Percentiles rank a stretch among this genome's conserved stretches.
Evolutionary conservation across 2,329 filamentous ascomycete genomes (phyloP).

Genomic region (Trichoderma simmonsii): DNA sequence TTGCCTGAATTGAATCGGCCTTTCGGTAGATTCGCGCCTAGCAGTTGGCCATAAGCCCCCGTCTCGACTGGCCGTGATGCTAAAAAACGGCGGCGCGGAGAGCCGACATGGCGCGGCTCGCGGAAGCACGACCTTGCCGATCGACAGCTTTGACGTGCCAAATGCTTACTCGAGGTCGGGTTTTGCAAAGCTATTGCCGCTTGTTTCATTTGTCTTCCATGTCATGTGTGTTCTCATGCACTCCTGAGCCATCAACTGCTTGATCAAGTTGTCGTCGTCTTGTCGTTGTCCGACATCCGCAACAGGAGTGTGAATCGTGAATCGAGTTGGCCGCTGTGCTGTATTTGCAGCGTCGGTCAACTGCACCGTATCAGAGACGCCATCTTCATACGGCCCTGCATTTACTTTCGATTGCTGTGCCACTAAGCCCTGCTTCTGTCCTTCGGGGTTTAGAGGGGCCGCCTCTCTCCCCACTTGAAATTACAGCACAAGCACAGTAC

Average conservation of each 20-base stretch:
- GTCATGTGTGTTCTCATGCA: not conserved
- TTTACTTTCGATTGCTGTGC: not conserved
- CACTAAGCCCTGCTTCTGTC: not conserved
- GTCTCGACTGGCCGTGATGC: not conserved
- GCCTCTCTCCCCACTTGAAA: not conserved
- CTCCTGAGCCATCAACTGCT: not conserved
- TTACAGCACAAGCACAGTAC: not conserved
- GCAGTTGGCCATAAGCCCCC: not conserved
- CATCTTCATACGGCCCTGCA: not conserved
- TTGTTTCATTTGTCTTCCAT: not conserved
- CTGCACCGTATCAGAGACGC: not conserved
- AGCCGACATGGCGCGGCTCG: constrained; percentile 5
- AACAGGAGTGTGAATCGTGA: not conserved
- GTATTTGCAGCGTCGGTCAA: not conserved
- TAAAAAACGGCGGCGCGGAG: constrained; percentile 7
- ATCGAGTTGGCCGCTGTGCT: not conserved
- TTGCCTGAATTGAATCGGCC: not conserved
- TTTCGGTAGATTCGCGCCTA: not conserved
- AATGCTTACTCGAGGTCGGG: not conserved
- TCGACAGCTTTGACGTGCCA: not conserved
- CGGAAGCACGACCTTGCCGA: constrained; percentile 1
- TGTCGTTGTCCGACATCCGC: not conserved
- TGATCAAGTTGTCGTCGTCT: not conserved
- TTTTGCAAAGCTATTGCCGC: not conserved
- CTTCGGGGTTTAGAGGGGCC: not conserved